phyloP scores from a whole-genome alignment of 208 protist species.

The Herpetomonas samuelpessoai region DNA sequence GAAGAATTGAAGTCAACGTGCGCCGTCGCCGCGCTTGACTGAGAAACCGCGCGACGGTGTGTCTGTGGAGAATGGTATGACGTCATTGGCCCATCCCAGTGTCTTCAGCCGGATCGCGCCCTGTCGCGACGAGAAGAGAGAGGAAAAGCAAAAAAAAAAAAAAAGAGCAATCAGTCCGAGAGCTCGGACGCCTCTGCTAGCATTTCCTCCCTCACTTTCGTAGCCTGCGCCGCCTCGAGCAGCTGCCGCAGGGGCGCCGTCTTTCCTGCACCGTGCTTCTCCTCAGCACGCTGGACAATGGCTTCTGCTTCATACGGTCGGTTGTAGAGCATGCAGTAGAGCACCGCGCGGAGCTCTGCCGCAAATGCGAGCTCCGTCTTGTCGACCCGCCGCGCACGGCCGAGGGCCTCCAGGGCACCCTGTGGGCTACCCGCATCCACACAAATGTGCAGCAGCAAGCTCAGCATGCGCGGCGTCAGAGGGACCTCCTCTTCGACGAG shows the following conservation, averaged over 20 bases:
- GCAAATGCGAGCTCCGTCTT: constrained; percentile 63
- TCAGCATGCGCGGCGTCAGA: constrained; percentile 47
- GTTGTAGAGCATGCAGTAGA: constrained; percentile 76
- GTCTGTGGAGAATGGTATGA: no score
- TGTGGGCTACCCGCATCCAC: constrained; percentile 66
- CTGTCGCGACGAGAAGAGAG: neutral
- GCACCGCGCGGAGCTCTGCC: constrained; percentile 57
- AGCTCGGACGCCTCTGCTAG: neutral
- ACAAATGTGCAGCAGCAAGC: constrained; percentile 75
- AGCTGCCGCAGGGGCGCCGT: constrained; percentile 51
- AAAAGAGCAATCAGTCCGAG: constrained; percentile 5
- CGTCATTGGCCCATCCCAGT: no score
- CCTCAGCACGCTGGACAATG: constrained; percentile 50
- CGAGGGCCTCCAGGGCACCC: constrained; percentile 61
- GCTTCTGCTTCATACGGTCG: constrained; percentile 69
- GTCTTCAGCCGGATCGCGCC: neutral
- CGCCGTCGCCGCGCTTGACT: no score
- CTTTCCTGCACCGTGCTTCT: constrained; percentile 31
- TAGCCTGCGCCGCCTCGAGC: constrained; percentile 22
- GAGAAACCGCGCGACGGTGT: no score
- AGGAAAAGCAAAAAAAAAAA: constrained; percentile 17
- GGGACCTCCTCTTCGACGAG: constrained; percentile 22
- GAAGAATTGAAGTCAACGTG: no score
- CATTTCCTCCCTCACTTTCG: constrained; percentile 6
- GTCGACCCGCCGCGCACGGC: constrained; percentile 56